phyloP scores from a whole-genome alignment of 768 basidiomycete genomes.

The Naematelia aurantialba region DNA sequence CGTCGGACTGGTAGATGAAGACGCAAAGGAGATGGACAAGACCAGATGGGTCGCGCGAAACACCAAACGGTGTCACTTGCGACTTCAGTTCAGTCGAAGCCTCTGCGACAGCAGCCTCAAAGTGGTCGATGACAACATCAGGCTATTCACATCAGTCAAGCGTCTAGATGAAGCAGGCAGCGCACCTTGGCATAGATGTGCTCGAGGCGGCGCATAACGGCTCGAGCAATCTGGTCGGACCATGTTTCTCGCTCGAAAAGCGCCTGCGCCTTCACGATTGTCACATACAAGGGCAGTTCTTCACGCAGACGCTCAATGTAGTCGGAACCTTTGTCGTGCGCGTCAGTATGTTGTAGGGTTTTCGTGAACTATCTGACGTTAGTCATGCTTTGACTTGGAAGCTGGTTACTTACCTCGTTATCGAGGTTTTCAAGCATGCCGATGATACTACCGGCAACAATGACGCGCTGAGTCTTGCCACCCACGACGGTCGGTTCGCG shows the following conservation, averaged over 20 bases:
- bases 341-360: slow-evolving; percentile 95
- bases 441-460: slow-evolving; percentile 91
- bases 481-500: slow-evolving; percentile 63
- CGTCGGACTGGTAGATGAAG: slow-evolving; percentile 85
- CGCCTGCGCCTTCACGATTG: slow-evolving; percentile 85
- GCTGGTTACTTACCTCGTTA: slow-evolving; percentile 60
- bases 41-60: slow-evolving; percentile 61
- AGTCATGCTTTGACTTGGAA: not conserved
- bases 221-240: slow-evolving; percentile 74
- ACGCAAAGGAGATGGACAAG: slow-evolving; percentile 86
- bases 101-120: slow-evolving; percentile 66
- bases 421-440: slow-evolving; percentile 93
- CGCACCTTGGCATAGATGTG: slow-evolving; percentile 96
- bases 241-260: slow-evolving; percentile 80
- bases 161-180: not conserved
- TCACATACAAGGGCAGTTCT: slow-evolving; percentile 88
- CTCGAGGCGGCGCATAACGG: slow-evolving; percentile 90
- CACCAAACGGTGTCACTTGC: slow-evolving; percentile 58
- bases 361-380: slow-evolving; percentile 64
- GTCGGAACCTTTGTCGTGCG: slow-evolving; percentile 81
- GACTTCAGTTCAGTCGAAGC: slow-evolving; percentile 56
- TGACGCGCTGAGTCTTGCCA: slow-evolving; percentile 60
- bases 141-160: slow-evolving; percentile 59
- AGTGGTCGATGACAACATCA: slow-evolving; percentile 82
- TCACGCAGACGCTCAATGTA: slow-evolving; percentile 96